phyloP scores from a whole-genome alignment of 768 basidiomycete species.

The Kwoniella sp. region DNA sequence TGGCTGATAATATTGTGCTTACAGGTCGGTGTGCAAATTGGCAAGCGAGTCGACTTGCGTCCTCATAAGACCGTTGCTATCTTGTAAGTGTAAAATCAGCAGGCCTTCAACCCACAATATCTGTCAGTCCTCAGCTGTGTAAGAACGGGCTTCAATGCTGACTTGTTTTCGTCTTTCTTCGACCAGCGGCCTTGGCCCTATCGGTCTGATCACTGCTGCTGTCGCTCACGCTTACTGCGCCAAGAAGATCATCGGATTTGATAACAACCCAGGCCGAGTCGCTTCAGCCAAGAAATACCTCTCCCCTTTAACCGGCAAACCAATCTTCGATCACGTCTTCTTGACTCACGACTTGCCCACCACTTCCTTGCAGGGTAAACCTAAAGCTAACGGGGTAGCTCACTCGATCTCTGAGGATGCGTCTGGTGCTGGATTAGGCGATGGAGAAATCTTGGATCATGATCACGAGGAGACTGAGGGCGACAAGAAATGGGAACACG shows the following conservation, averaged over 20 bases:
- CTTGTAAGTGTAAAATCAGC: slow-evolving; percentile 42
- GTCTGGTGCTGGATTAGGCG: slow-evolving; percentile 31
- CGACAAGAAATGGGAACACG: slow-evolving; percentile 45
- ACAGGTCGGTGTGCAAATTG: slow-evolving; percentile 49
- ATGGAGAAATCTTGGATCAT: slow-evolving; percentile 31
- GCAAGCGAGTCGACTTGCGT: slow-evolving; percentile 43
- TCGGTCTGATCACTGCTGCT: slow-evolving; percentile 51
- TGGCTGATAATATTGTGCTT: neutral
- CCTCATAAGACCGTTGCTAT: slow-evolving; percentile 48
- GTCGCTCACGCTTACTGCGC: slow-evolving; percentile 52
- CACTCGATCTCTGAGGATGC: slow-evolving; percentile 26
- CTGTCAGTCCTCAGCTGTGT: no score
- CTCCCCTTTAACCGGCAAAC: slow-evolving; percentile 48
- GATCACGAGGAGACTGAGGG: slow-evolving; percentile 35
- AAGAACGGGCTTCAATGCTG: neutral
- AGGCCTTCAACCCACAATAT: no score
- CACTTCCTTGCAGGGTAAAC: slow-evolving; percentile 1
- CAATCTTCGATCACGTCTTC: slow-evolving; percentile 52
- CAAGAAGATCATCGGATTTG: slow-evolving; percentile 46
- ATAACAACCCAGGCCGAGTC: slow-evolving; percentile 45
- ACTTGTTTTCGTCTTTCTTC: neutral
- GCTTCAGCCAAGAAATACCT: slow-evolving; percentile 50
- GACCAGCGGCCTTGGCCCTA: slow-evolving; percentile 50
- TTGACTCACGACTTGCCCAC: slow-evolving; percentile 37
- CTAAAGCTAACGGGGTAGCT: slow-evolving; percentile 19